Evolutionary conservation across 2,329 filamentous ascomycete genomes (phyloP).

Genomic region (Alternaria solani): DNA sequence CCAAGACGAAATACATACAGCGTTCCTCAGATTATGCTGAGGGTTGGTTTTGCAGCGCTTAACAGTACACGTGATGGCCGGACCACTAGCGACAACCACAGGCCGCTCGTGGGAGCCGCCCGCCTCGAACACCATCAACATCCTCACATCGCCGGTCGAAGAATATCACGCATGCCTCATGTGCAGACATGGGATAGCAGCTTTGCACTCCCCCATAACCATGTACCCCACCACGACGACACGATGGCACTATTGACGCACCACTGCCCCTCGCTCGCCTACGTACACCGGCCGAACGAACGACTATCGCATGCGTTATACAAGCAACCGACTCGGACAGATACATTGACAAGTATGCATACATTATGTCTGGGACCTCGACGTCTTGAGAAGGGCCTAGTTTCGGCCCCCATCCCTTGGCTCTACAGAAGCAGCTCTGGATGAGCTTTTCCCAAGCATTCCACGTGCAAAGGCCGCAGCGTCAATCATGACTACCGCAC

Average conservation of each 20-base stretch:
- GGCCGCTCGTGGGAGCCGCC: conserved; percentile 18
- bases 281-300: conserved; percentile 12
- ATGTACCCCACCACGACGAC: neutral
- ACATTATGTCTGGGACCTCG: neutral
- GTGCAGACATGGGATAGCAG: neutral
- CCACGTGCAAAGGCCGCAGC: neutral
- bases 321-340: neutral
- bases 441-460: neutral
- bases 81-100: conserved; percentile 26
- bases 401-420: neutral
- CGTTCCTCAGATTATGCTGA: neutral
- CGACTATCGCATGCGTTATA: conserved; percentile 5
- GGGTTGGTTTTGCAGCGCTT: conserved; percentile 10
- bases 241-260: conserved; percentile 16
- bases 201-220: neutral
- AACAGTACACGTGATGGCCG: conserved; percentile 24
- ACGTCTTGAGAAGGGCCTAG: neutral
- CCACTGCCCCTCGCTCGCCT: conserved; percentile 33
- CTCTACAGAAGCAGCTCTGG: conserved; percentile 7
- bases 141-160: conserved; percentile 7
- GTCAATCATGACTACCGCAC: neutral
- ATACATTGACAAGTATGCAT: neutral
- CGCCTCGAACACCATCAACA: conserved; percentile 20
- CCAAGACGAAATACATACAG: neutral
- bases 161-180: neutral